A percentile compares a stretch with the other conserved stretches of the same genome.
These are phyloP conservation scores for Penicillium manginii DNA, from an alignment of 495 filamentous ascomycete genomes.

Conservation along the genomic window DNA sequence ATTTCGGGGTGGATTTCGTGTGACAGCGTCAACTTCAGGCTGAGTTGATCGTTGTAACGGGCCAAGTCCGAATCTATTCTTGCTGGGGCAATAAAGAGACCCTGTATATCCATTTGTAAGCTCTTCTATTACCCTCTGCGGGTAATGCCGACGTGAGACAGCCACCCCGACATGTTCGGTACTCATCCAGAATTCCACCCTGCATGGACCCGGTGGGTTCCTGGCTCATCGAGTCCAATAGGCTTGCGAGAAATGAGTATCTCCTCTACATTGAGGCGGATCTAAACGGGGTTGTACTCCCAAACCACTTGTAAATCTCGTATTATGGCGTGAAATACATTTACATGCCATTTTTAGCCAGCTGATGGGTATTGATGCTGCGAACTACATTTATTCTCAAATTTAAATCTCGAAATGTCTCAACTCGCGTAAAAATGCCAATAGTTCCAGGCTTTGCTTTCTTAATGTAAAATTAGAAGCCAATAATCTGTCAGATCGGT, in stretches of 20 bases:
- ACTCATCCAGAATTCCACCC: slow-evolving; percentile 1
- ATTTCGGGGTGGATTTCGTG: too few relatives aligned
- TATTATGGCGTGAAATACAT: slow-evolving; percentile 2
- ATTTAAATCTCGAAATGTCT: slow-evolving; percentile 2
- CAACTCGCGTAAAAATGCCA: slow-evolving; percentile 2
- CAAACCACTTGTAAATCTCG: neutral
- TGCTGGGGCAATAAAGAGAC: neutral
- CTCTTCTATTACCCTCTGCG: neutral
- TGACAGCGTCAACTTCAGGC: neutral
- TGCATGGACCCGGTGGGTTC: slow-evolving; percentile 11
- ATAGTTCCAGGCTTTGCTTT: neutral
- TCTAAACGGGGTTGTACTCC: neutral
- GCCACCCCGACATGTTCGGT: slow-evolving; percentile 3
- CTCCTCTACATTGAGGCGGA: neutral
- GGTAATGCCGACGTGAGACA: slow-evolving; percentile 3
- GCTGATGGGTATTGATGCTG: slow-evolving; percentile 2
- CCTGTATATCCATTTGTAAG: neutral
- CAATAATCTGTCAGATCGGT: slow-evolving; percentile 9
- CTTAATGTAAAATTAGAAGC: slow-evolving; percentile 1
- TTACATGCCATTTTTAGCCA: slow-evolving; percentile 7
- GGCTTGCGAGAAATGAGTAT: neutral
- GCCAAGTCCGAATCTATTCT: neutral
- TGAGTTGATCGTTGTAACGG: neutral
- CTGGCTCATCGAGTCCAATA: slow-evolving; percentile 9
- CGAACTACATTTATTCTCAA: neutral